Conservation (phyloP, 441 rosid species). For the Adansonia grandidieri region DNA sequence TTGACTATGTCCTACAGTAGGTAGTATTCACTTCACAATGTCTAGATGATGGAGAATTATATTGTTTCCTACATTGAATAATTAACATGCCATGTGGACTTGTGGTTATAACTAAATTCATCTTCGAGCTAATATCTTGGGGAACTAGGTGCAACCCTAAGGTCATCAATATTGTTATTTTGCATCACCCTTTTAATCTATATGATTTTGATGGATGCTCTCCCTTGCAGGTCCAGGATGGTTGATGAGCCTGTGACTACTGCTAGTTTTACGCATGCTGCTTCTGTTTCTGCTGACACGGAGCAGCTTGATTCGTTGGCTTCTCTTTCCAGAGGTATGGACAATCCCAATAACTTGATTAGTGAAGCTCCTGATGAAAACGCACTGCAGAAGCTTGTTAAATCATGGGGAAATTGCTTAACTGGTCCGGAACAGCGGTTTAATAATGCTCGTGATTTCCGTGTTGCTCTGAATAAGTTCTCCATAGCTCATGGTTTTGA, state of each 20-base stretch:
- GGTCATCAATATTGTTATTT: not conserved
- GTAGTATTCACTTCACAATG: constrained; percentile 30
- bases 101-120: constrained; percentile 15
- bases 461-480: constrained; percentile 80
- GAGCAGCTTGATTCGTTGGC: constrained; percentile 22
- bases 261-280: constrained; percentile 29
- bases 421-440: constrained; percentile 87
- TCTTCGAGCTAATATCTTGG: constrained; percentile 3
- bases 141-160: not conserved
- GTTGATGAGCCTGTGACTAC: constrained; percentile 22
- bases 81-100: not conserved
- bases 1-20: constrained; percentile 17
- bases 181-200: constrained; percentile 3
- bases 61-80: not conserved
- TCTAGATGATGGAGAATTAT: constrained; percentile 8
- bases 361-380: constrained; percentile 38
- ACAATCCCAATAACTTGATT: constrained; percentile 17
- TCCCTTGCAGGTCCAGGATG: constrained; percentile 6
- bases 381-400: constrained; percentile 40
- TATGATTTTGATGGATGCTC: not conserved
- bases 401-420: constrained; percentile 68
- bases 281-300: constrained; percentile 28
- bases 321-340: constrained; percentile 30
- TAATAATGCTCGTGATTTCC: constrained; percentile 64
- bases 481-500: constrained; percentile 71